phyloP scores from a whole-genome alignment of 331 rosid species.

The Malus hybrid region DNA sequence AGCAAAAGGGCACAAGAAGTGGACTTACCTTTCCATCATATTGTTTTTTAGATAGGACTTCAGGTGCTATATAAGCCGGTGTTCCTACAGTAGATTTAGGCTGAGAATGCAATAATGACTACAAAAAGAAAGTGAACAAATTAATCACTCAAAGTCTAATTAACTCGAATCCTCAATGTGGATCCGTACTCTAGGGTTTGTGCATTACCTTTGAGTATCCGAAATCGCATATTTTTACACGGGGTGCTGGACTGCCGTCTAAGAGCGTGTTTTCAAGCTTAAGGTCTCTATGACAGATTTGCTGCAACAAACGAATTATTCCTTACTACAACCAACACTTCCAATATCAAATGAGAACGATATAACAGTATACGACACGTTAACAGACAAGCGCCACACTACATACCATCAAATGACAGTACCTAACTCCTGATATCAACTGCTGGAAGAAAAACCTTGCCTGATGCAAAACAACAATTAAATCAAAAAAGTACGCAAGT shows the following conservation, averaged over 20 bases:
- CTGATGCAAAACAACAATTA: conserved; percentile 34
- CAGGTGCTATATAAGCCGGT: conserved; percentile 89
- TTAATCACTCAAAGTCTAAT: conserved; percentile 13
- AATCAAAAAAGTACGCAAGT: neutral
- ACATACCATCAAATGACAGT: conserved; percentile 80
- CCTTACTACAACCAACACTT: conserved; percentile 6
- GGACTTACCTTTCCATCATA: conserved; percentile 69
- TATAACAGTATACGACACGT: neutral
- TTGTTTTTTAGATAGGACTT: conserved; percentile 53
- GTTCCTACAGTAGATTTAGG: conserved; percentile 82
- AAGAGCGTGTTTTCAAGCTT: conserved; percentile 83
- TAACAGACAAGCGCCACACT: neutral
- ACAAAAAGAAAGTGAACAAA: conserved; percentile 12
- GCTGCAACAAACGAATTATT: conserved; percentile 35
- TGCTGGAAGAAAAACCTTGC: conserved; percentile 95
- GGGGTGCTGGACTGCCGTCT: conserved; percentile 75
- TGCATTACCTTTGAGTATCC: conserved; percentile 80
- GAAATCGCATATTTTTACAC: conserved; percentile 73
- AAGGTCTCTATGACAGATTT: conserved; percentile 84
- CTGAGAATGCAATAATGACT: conserved; percentile 75
- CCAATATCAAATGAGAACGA: neutral
- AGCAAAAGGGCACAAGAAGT: conserved; percentile 1
- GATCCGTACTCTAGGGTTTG: neutral
- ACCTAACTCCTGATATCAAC: conserved; percentile 79
- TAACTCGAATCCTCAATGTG: neutral